Evolutionary conservation across 257 asterid genomes (phyloP).

Genomic region (Henckelia pumila): DNA sequence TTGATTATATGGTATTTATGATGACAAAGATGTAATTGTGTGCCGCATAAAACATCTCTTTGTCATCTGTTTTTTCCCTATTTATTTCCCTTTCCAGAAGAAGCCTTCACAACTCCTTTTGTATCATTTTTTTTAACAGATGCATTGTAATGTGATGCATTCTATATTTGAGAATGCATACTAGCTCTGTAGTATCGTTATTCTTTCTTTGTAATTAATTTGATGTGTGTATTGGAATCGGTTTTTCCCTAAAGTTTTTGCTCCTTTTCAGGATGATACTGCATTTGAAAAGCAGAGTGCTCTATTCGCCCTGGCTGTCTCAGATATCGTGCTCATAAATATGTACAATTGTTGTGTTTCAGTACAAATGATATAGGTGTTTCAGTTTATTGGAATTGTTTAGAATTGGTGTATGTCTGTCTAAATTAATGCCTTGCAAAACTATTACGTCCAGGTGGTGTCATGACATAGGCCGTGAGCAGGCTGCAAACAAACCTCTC

Average conservation of each 20-base stretch:
- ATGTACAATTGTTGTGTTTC: slow-evolving; percentile 58
- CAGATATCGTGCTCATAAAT: slow-evolving; percentile 95
- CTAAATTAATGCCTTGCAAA: slow-evolving; percentile 22
- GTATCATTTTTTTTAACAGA: slow-evolving; percentile 10
- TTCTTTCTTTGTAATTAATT: slow-evolving; percentile 3
- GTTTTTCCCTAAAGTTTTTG: slow-evolving; percentile 7
- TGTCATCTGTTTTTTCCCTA: slow-evolving; percentile 19
- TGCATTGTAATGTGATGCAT: slow-evolving; percentile 7
- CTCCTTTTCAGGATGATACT: slow-evolving; percentile 76
- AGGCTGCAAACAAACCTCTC: slow-evolving; percentile 97
- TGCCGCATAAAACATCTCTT: slow-evolving; percentile 3
- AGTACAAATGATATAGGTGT: slow-evolving; percentile 13
- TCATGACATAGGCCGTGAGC: slow-evolving; percentile 98
- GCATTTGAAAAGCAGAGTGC: slow-evolving; percentile 97
- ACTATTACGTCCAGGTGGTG: slow-evolving; percentile 74
- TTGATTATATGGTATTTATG: background rate
- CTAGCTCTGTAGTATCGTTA: slow-evolving; percentile 15
- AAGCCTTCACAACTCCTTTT: no score
- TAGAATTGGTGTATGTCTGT: slow-evolving; percentile 1
- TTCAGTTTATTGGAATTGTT: background rate
- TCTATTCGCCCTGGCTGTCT: slow-evolving; percentile 94
- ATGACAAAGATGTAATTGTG: slow-evolving; percentile 10
- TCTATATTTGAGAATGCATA: slow-evolving; percentile 14
- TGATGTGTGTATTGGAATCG: background rate
- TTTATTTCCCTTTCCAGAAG: no score